Conservation (phyloP, 1,284 basidiomycete genomes). For the Ceratobasidium sp. region DNA sequence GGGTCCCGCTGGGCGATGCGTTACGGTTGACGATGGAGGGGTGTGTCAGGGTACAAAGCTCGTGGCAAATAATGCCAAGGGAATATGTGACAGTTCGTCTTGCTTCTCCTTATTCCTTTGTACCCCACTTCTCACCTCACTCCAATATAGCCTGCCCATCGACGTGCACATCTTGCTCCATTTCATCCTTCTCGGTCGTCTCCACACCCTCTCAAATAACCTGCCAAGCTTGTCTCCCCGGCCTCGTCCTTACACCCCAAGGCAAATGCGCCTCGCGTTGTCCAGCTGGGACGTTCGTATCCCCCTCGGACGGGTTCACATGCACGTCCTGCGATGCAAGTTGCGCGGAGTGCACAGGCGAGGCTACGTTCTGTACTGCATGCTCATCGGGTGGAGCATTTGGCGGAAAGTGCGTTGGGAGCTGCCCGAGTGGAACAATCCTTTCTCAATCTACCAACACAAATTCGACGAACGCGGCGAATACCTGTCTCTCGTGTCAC, state of each 20-base stretch:
- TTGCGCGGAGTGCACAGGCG: constrained; percentile 67
- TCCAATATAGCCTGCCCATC: constrained; percentile 73
- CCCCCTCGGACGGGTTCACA: constrained; percentile 73
- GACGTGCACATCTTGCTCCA: constrained; percentile 81
- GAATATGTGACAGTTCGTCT: constrained; percentile 80
- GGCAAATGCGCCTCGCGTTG: constrained; percentile 77
- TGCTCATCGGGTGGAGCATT: constrained; percentile 76
- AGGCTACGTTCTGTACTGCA: constrained; percentile 74
- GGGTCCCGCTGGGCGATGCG: constrained; percentile 65
- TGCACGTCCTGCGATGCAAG: constrained; percentile 57
- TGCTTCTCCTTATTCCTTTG: constrained; percentile 21
- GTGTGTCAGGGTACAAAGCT: constrained; percentile 77
- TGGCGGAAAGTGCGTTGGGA: constrained; percentile 75
- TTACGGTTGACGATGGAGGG: constrained; percentile 69
- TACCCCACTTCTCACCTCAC: not conserved
- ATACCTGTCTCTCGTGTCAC: constrained; percentile 78
- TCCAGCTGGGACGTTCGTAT: constrained; percentile 78
- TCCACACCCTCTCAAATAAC: constrained; percentile 75
- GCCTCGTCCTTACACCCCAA: constrained; percentile 72
- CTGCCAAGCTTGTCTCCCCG: constrained; percentile 83
- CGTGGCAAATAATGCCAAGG: constrained; percentile 84
- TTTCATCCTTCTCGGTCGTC: constrained; percentile 74
- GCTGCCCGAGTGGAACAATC: constrained; percentile 80
- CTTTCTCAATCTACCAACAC: constrained; percentile 58
- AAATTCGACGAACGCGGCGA: constrained; percentile 50